Conservation (phyloP, 2,329 filamentous ascomycete species). For the Calonectria multiphialidica region DNA sequence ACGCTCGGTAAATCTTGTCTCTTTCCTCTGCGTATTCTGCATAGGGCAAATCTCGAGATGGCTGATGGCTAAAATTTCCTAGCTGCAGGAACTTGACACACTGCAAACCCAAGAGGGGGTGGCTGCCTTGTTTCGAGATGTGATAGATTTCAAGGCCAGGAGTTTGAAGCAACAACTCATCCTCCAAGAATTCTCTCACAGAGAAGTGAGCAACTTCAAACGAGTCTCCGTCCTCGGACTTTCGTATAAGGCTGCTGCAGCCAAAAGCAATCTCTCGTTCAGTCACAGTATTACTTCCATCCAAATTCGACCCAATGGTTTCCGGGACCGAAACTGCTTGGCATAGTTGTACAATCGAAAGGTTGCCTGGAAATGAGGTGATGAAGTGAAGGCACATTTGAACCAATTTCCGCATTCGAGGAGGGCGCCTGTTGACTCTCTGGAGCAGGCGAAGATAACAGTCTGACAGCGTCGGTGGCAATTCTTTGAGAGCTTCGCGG, state of each 20-base stretch:
- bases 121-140: accelerated
- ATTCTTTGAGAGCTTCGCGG: slow-evolving; percentile 12
- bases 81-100: slow-evolving; percentile 24
- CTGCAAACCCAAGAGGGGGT: neutral
- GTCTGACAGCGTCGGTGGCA: slow-evolving; percentile 10
- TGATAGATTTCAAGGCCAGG: neutral
- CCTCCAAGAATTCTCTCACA: slow-evolving; percentile 28
- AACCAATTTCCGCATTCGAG: neutral
- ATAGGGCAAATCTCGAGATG: neutral
- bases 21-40: neutral
- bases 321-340: slow-evolving; percentile 22
- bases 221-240: neutral
- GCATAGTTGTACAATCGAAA: neutral
- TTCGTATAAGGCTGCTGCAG: slow-evolving; percentile 27
- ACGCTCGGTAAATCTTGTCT: accelerated
- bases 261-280: slow-evolving; percentile 9
- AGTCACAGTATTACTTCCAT: neutral
- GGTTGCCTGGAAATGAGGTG: accelerated
- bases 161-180: neutral
- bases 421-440: neutral
- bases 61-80: neutral
- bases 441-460: slow-evolving; percentile 28
- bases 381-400: slow-evolving; percentile 27
- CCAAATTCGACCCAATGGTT: neutral
- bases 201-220: slow-evolving; percentile 33